Evolutionary conservation across 768 basidiomycete genomes (phyloP), one percentile per base, ranked within the genome.

Genomic region (Cystobasidium onofrii): DNA sequence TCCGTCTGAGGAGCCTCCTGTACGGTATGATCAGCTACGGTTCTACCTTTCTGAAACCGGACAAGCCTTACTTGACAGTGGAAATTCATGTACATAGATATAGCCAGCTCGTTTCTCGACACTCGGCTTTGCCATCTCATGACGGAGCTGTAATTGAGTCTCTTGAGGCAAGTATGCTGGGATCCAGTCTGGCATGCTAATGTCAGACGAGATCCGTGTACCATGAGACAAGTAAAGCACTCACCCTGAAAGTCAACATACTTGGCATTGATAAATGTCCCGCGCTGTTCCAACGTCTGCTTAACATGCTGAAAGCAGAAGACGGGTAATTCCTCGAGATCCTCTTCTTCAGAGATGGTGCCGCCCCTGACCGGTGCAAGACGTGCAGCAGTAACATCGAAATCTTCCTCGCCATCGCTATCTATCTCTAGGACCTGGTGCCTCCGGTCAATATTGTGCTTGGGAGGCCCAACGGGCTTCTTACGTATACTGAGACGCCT

Each of bases 231-330:
- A 55, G 23, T 15, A 34, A 33, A 27, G 31, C 10, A n/a, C 25
- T 20, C 25, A 74, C 73, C 73, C 25, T 66, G 46, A 31, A 72
- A 74, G 31, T 72, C 64, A 13, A 74, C 52, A 20, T 13, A 69
- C 20, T 66, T 34, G 20, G 64, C 9, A 17, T 55, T 50, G 20
- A 67, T 60, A 33, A 75, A 75, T 12, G 54, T 70, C 9, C 70
- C 74, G 18, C 34, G 29, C 33, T 75, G 65, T 25, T 75, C 74
- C 70, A 75, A 33, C 1, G 74, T 67, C 60, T 75, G 74, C 44
- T 75, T 54, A 43, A 69, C 41, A 36, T 75, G 74, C 44, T 75
- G 74, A 34, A 74, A 70, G 57, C 74, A 75, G 60, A 55, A 75
- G 23, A 61, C 66, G 9, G 74, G 74, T 70, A 75, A 33, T 36